Evolutionary conservation across 2,329 filamentous ascomycete species (phyloP).

Genomic region (Emydomyces testavorans): DNA sequence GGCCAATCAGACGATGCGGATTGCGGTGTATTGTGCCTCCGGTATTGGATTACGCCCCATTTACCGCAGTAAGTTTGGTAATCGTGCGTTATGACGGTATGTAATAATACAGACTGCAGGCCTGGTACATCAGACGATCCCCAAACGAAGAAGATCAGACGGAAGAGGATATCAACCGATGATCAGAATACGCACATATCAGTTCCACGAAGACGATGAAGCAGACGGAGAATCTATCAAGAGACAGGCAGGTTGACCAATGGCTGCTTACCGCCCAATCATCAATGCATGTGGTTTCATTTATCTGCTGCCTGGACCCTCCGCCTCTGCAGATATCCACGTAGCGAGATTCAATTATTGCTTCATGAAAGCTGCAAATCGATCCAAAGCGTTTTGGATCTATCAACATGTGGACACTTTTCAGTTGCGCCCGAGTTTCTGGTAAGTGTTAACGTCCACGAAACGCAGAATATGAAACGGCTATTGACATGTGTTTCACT

Average conservation of each 20-base stretch:
- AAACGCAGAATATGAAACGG: neutral
- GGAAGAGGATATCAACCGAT: neutral
- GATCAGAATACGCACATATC: neutral
- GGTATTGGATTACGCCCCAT: neutral
- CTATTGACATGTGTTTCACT: too few species aligned
- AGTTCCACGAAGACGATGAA: neutral
- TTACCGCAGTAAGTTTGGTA: neutral
- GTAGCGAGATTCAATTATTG: neutral
- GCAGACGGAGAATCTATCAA: too few species aligned
- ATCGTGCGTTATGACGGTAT: neutral
- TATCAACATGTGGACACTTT: neutral
- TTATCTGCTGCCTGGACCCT: conserved; percentile 1
- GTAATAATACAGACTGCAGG: too few species aligned
- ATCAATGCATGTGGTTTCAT: neutral
- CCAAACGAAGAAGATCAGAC: too few species aligned
- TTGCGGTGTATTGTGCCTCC: neutral
- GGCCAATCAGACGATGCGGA: neutral
- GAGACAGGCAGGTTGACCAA: neutral
- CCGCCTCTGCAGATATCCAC: neutral
- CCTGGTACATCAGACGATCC: too few species aligned
- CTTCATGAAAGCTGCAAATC: neutral
- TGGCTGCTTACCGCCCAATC: neutral
- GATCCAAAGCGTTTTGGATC: neutral
- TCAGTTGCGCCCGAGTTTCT: neutral
- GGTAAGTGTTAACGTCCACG: neutral